phyloP scores from a whole-genome alignment of 192 early-diverging fungal species.

The Coemansia sp. region DNA sequence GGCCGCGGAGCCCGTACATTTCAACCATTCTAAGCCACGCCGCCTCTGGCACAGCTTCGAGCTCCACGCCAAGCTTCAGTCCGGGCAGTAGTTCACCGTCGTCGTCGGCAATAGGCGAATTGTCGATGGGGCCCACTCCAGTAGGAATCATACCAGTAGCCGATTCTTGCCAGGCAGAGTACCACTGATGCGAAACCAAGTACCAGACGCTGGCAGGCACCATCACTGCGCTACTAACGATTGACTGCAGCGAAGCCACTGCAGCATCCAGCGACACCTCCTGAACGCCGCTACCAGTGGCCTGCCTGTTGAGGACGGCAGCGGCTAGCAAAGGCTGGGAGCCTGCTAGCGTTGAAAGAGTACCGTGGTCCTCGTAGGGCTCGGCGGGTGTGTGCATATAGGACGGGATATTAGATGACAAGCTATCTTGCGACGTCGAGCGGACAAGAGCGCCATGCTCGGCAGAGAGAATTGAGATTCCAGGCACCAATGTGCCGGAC shows the following conservation, averaged over 20 bases:
- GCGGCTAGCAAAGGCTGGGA: not conserved
- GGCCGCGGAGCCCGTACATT: constrained; percentile 41
- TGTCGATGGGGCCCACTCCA: constrained; percentile 53
- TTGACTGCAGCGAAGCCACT: constrained; percentile 18
- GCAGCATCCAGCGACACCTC: constrained; percentile 9
- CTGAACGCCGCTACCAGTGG: not conserved
- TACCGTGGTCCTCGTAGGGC: constrained; percentile 23
- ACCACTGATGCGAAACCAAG: constrained; percentile 52
- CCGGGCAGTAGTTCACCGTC: constrained; percentile 36
- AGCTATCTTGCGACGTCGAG: not conserved
- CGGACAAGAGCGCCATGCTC: not conserved
- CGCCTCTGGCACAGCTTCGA: constrained; percentile 43
- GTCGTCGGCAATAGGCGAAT: constrained; percentile 30
- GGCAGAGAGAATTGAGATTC: not conserved
- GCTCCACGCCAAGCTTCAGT: constrained; percentile 27
- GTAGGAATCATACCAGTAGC: constrained; percentile 19
- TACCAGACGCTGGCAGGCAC: constrained; percentile 51
- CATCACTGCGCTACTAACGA: constrained; percentile 22
- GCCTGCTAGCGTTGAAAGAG: not conserved
- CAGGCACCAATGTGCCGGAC: not conserved
- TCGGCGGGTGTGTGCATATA: constrained; percentile 39
- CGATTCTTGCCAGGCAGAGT: constrained; percentile 47
- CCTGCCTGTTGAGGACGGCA: not conserved
- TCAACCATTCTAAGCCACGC: constrained; percentile 53
- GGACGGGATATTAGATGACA: constrained; percentile 14